Evolutionary conservation across 371 early-diverging fungal genomes (phyloP).

Genomic region (Actinomortierella wolfii): DNA sequence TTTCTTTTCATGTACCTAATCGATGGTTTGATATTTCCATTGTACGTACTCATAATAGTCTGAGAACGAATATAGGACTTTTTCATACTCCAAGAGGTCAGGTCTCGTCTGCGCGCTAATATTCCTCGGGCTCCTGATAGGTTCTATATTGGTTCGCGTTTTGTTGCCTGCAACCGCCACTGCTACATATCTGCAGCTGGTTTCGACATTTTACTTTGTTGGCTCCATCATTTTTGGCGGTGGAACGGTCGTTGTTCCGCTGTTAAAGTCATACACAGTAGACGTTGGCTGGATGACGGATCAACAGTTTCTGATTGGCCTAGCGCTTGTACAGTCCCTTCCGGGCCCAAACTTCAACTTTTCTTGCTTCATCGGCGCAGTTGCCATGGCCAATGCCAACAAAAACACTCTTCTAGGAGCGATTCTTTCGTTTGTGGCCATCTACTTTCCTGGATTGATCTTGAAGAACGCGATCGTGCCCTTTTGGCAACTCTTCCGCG

Average conservation of each 20-base stretch:
- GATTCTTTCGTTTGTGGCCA: constrained; percentile 55
- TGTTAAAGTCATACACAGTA: constrained; percentile 59
- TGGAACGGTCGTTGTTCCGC: constrained; percentile 63
- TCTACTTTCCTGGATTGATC: constrained; percentile 61
- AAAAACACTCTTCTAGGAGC: constrained; percentile 47
- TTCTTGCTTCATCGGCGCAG: constrained; percentile 64
- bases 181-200: constrained; percentile 29
- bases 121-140: constrained; percentile 50
- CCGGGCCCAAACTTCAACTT: constrained; percentile 73
- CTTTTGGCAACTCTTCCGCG: constrained; percentile 56
- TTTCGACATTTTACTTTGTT: constrained; percentile 58
- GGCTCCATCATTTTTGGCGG: constrained; percentile 73
- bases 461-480: constrained; percentile 61
- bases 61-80: too few species aligned
- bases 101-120: constrained; percentile 47
- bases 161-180: constrained; percentile 15
- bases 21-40: too few species aligned
- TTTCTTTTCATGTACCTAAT: too few species aligned
- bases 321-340: constrained; percentile 61
- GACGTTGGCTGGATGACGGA: constrained; percentile 53
- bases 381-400: constrained; percentile 45
- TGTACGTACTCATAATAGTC: too few species aligned
- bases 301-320: constrained; percentile 61
- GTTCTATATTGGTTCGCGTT: constrained; percentile 47
- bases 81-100: constrained; percentile 48